phyloP scores from a whole-genome alignment of 2,329 filamentous ascomycete species.

The Raffaelea ambrosiae region DNA sequence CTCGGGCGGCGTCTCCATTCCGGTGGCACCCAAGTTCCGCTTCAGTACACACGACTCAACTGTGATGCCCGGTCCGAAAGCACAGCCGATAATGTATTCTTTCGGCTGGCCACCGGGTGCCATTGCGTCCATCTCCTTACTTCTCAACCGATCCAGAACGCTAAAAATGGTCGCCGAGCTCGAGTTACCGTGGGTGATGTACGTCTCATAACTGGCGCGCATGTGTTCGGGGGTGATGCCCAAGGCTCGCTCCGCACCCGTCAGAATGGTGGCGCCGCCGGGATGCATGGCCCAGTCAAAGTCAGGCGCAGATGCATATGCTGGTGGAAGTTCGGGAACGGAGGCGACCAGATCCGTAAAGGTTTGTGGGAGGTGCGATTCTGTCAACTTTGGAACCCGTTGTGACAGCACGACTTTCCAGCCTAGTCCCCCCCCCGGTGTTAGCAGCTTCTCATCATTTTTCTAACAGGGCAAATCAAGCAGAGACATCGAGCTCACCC shows the following conservation, averaged over 20 bases:
- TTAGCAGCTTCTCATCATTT: neutral
- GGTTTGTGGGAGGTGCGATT: conserved; percentile 39
- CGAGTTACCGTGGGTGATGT: conserved; percentile 60
- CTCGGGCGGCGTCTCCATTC: conserved; percentile 43
- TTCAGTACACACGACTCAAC: conserved; percentile 62
- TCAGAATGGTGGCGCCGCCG: conserved; percentile 57
- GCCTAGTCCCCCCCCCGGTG: conserved; percentile 23
- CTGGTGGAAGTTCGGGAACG: conserved; percentile 30
- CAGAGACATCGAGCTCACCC: conserved; percentile 29
- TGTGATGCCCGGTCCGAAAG: conserved; percentile 61
- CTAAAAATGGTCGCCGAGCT: conserved; percentile 62
- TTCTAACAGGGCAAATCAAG: neutral
- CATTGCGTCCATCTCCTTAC: conserved; percentile 50
- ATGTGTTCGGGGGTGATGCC: conserved; percentile 53
- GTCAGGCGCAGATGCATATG: conserved; percentile 39
- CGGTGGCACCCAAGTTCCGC: conserved; percentile 29
- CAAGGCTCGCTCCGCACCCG: conserved; percentile 52
- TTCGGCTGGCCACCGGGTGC: conserved; percentile 39
- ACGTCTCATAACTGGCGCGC: conserved; percentile 61
- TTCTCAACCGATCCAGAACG: conserved; percentile 53
- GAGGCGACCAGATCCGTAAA: conserved; percentile 46
- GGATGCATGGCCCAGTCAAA: conserved; percentile 71
- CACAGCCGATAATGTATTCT: conserved; percentile 57
- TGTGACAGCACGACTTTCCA: conserved; percentile 61
- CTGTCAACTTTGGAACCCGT: conserved; percentile 49